These are phyloP conservation scores for Fraxinus sp. DNA, from an alignment of 305 asterid genomes.

Conservation along the genomic window DNA sequence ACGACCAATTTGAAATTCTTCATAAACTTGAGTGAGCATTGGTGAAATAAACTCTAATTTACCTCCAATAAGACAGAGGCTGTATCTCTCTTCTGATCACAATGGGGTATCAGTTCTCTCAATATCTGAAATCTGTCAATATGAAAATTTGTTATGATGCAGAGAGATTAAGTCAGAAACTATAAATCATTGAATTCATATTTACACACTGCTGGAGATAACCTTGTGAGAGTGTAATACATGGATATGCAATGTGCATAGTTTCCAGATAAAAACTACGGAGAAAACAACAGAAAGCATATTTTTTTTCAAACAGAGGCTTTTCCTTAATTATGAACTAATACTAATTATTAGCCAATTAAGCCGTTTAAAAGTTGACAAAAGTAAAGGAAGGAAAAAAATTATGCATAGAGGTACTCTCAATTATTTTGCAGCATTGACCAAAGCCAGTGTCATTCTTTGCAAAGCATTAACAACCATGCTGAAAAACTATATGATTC, in stretches of 20 bases:
- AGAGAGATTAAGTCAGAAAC: not conserved
- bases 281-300: not conserved
- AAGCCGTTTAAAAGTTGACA: not conserved
- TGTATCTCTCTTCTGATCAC: slow-evolving; percentile 76
- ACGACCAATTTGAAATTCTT: too few species aligned
- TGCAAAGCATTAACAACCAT: not conserved
- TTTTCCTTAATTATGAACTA: not conserved
- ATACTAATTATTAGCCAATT: not conserved
- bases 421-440: not conserved
- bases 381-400: not conserved
- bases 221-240: not conserved
- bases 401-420: not conserved
- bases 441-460: not conserved
- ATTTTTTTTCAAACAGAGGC: not conserved
- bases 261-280: not conserved
- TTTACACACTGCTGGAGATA: not conserved
- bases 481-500: not conserved
- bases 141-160: not conserved
- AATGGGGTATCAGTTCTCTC: slow-evolving; percentile 64
- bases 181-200: not conserved
- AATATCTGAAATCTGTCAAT: slow-evolving; percentile 56
- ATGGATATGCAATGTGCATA: not conserved
- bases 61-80: slow-evolving; percentile 70
- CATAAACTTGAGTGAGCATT: not conserved
- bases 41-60: not conserved